phyloP scores from a whole-genome alignment of 306 rosid genomes.

The Fagus crenata region DNA sequence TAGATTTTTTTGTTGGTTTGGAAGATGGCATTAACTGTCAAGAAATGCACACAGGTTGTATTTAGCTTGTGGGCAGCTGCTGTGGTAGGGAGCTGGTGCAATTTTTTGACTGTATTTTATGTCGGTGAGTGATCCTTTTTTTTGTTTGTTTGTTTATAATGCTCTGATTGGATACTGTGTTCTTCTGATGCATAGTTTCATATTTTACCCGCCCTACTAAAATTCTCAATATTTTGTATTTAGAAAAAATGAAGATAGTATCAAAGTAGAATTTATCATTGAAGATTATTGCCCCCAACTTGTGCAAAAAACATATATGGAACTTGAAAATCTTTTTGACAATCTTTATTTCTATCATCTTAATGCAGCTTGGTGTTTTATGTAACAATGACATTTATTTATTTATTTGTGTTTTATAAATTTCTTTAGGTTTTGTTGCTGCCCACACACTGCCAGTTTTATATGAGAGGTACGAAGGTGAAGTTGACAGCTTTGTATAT shows the following conservation, averaged over 20 bases:
- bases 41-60: slow-evolving; percentile 48
- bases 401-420: slow-evolving; percentile 1
- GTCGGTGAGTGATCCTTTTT: slow-evolving; percentile 57
- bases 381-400: slow-evolving; percentile 8
- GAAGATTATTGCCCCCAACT: not conserved
- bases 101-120: slow-evolving; percentile 72
- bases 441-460: slow-evolving; percentile 83
- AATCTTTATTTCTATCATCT: not conserved
- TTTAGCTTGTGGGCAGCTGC: slow-evolving; percentile 74
- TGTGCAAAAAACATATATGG: not conserved
- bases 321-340: not conserved
- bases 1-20: slow-evolving; percentile 12
- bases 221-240: not conserved
- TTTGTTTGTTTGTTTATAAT: slow-evolving; percentile 17
- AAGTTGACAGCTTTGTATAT: slow-evolving; percentile 62
- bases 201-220: not conserved
- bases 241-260: not conserved
- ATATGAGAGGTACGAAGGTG: slow-evolving; percentile 74
- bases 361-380: slow-evolving; percentile 15
- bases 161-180: not conserved
- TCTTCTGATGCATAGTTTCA: not conserved
- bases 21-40: slow-evolving; percentile 28
- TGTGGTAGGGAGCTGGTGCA: slow-evolving; percentile 85
- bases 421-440: slow-evolving; percentile 65
- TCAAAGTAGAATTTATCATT: not conserved